Conservation (phyloP, 2,329 filamentous ascomycete genomes). For the Teratosphaeriaceae sp. region DNA sequence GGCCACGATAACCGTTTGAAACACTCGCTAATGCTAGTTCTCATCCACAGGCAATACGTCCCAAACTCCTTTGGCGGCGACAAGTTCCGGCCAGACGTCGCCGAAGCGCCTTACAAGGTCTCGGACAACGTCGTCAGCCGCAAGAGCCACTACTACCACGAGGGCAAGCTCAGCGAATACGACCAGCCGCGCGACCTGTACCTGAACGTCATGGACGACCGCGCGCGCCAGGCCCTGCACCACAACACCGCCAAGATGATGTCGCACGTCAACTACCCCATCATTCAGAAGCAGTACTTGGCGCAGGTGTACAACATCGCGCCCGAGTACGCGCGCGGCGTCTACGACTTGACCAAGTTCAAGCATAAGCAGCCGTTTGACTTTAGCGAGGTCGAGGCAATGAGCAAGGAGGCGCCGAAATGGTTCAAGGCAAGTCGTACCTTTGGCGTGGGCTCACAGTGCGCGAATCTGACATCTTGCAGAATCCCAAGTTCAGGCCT, state of each 20-base stretch:
- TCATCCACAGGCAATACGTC: no score
- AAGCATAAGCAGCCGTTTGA: conserved; percentile 38
- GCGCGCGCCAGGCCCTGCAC: conserved; percentile 40
- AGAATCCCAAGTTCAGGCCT: conserved; percentile 41
- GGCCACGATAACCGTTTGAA: not conserved
- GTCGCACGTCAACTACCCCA: conserved; percentile 21
- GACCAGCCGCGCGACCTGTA: conserved; percentile 45
- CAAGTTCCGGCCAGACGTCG: conserved; percentile 45
- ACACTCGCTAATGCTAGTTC: conserved; percentile 12
- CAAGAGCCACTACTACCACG: conserved; percentile 50
- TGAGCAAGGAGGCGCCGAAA: conserved; percentile 39
- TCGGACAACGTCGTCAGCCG: conserved; percentile 45
- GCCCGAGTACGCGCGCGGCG: conserved; percentile 31
- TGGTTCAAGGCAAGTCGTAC: conserved; percentile 34
- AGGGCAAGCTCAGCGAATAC: conserved; percentile 48
- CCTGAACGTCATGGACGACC: conserved; percentile 41
- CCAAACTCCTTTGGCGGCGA: conserved; percentile 22
- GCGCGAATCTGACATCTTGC: conserved; percentile 39
- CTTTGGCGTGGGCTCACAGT: conserved; percentile 15
- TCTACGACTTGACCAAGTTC: conserved; percentile 38
- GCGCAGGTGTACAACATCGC: conserved; percentile 47
- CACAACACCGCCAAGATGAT: conserved; percentile 41
- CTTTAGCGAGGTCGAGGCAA: conserved; percentile 40
- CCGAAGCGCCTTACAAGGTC: conserved; percentile 45
- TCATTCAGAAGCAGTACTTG: conserved; percentile 42